These are phyloP conservation scores for Cyclospora cayetanensis DNA, from an alignment of 169 alveolate species.

Conservation along the genomic window DNA sequence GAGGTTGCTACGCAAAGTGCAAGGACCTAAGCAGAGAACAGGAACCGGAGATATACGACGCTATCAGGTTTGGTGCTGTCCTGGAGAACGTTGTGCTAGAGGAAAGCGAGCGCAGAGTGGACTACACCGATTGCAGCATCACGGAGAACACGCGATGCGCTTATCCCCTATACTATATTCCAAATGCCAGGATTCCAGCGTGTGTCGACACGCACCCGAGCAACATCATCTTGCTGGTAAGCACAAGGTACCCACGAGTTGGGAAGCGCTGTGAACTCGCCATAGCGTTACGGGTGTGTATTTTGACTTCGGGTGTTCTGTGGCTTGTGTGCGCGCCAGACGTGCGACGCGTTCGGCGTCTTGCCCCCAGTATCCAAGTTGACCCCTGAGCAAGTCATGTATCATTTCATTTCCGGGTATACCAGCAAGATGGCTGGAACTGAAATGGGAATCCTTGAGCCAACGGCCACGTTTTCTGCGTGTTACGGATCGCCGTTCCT, in stretches of 20 bases:
- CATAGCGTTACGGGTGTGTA: no score
- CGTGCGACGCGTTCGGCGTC: constrained; percentile 97
- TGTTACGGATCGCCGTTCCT: constrained; percentile 97
- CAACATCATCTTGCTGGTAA: constrained; percentile 92
- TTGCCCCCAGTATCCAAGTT: constrained; percentile 94
- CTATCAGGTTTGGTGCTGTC: constrained; percentile 84
- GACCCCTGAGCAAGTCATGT: constrained; percentile 92
- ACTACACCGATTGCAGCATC: constrained; percentile 88
- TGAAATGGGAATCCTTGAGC: constrained; percentile 93
- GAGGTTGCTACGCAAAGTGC: constrained; percentile 93
- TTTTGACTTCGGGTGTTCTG: no score
- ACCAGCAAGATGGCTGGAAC: constrained; percentile 96
- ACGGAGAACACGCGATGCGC: constrained; percentile 92
- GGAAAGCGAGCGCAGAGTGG: constrained; percentile 88
- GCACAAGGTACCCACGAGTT: no score
- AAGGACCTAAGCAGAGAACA: constrained; percentile 74
- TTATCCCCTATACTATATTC: constrained; percentile 94
- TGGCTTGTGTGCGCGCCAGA: no score
- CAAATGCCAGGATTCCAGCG: constrained; percentile 95
- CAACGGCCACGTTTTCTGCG: constrained; percentile 96
- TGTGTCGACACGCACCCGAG: constrained; percentile 92
- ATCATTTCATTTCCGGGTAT: constrained; percentile 97
- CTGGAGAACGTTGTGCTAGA: constrained; percentile 92
- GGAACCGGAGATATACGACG: constrained; percentile 97
- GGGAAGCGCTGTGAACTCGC: no score